Base-by-base conservation (phyloP, 2,329 filamentous ascomycete genomes). In the Parastagonospora avenae region DNA sequence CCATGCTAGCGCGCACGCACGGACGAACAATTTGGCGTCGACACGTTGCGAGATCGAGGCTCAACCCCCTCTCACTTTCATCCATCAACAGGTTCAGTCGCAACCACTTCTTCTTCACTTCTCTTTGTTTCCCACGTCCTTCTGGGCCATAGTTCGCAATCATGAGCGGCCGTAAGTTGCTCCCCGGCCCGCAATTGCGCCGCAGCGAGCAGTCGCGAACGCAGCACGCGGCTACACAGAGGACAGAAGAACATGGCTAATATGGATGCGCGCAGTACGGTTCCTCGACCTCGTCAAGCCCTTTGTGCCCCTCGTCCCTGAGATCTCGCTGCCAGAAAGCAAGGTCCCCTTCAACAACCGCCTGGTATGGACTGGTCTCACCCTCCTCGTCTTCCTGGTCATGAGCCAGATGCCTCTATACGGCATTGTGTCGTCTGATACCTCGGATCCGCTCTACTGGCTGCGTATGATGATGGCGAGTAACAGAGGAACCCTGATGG, bases 261-360 rank as follows among this genome's bases (percentile, higher is more conserved):
- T 60, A 57, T 49, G 32, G 42, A 56, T 55, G 54, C 48, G 39
- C 58, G 57, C 64, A 97, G 93, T 99, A 80, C 92, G 94, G 78
- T 99, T 99, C 77, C 93, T 99, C 82, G 94, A 99, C 81, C 86
- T 97, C 77, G 94, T 99, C 82, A 99, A 99, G 82, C 94, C 94
- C 75, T 99, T 99, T 78, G 91, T 95, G 84, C 93, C 94, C 82
- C 92, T 97, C 86, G 90, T 99, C 77, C 94, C 94, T 75, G 94
- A 99, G 89, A 94, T 99, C 49, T 66, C 69, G 62, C 65, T 74
- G 45, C 94, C 94, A 67, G 94, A 99, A 82, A 96, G 92, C 77
- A 97, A 97, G 84, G 89, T 96, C 52, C 91, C 92, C 66, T 99
- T 99, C 88, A 95, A 97, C 84, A 94, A 97, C 64, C 74, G 77